Conservation (phyloP, 129 eudicot genomes). For the Solidago caesia region DNA sequence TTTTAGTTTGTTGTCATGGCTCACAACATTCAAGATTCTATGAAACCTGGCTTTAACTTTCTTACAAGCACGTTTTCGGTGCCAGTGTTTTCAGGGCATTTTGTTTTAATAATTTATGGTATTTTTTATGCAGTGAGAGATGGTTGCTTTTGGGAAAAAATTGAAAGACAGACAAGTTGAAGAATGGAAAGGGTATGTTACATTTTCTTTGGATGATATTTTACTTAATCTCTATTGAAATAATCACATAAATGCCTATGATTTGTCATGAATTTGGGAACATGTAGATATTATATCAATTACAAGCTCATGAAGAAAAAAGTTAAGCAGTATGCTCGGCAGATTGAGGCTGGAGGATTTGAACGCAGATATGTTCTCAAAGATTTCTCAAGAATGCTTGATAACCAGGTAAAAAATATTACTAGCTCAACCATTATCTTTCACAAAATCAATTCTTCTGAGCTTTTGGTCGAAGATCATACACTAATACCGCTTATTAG, state of each 20-base stretch:
- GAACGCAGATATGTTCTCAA: conserved; percentile 78
- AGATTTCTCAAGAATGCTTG: conserved; percentile 93
- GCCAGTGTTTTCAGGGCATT: conserved; percentile 8
- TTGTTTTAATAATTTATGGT: conserved; percentile 1
- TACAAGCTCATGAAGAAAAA: conserved; percentile 91
- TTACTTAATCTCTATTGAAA: not conserved
- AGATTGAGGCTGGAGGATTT: conserved; percentile 66
- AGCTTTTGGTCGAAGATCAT: not conserved
- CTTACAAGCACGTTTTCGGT: not conserved
- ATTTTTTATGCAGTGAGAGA: conserved; percentile 45
- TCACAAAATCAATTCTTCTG: not conserved
- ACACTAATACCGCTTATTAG: not conserved
- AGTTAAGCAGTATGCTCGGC: conserved; percentile 69
- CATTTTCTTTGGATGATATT: not conserved
- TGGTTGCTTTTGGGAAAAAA: conserved; percentile 99
- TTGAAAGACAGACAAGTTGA: conserved; percentile 87
- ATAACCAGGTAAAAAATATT: conserved; percentile 51
- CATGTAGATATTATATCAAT: conserved; percentile 73
- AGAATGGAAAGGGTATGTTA: conserved; percentile 88
- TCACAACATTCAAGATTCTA: not conserved
- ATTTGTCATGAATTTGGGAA: conserved; percentile 9
- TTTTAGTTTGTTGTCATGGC: conserved; percentile 1
- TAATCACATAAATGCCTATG: not conserved
- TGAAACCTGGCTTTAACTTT: not conserved
- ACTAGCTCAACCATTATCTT: not conserved